These are phyloP conservation scores for Ilyonectria robusta DNA, from an alignment of 2,329 filamentous ascomycete species.

Conservation along the genomic window DNA sequence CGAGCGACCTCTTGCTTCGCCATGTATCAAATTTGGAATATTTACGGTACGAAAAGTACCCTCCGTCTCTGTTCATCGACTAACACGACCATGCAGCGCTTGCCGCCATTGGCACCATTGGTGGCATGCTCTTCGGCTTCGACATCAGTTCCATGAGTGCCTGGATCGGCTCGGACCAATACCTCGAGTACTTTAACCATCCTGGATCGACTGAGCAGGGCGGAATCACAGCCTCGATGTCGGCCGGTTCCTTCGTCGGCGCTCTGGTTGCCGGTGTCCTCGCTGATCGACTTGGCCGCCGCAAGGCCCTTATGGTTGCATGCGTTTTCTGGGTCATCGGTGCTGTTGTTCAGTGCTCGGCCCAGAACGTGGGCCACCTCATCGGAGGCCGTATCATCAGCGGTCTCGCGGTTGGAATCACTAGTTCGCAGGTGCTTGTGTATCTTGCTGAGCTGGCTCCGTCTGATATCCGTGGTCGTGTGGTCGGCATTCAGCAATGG, in stretches of 20 bases:
- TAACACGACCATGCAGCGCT: slow-evolving; percentile 47
- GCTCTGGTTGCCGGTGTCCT: slow-evolving; percentile 61
- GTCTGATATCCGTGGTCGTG: slow-evolving; percentile 69
- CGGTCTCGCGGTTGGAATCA: slow-evolving; percentile 76
- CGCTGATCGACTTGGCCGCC: slow-evolving; percentile 62
- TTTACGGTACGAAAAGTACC: slow-evolving; percentile 49
- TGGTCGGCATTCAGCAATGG: slow-evolving; percentile 82
- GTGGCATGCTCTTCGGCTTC: slow-evolving; percentile 66
- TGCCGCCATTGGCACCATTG: slow-evolving; percentile 58
- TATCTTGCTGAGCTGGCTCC: slow-evolving; percentile 78
- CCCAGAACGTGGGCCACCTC: slow-evolving; percentile 69
- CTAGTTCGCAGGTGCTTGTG: slow-evolving; percentile 76
- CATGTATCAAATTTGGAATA: slow-evolving; percentile 56
- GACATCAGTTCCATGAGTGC: slow-evolving; percentile 72
- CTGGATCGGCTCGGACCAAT: slow-evolving; percentile 66
- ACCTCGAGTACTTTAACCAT: slow-evolving; percentile 66
- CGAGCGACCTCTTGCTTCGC: slow-evolving; percentile 21
- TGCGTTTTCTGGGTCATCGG: slow-evolving; percentile 69
- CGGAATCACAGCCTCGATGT: slow-evolving; percentile 65
- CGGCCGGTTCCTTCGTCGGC: slow-evolving; percentile 64
- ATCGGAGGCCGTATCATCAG: slow-evolving; percentile 72
- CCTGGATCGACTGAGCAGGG: slow-evolving; percentile 62
- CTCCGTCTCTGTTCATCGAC: not conserved
- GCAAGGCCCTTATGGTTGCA: slow-evolving; percentile 61
- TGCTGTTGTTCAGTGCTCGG: slow-evolving; percentile 71